These are phyloP conservation scores for Ogataea paraovalis DNA, from an alignment of 805 yeast genomes.

Conservation along the genomic window DNA sequence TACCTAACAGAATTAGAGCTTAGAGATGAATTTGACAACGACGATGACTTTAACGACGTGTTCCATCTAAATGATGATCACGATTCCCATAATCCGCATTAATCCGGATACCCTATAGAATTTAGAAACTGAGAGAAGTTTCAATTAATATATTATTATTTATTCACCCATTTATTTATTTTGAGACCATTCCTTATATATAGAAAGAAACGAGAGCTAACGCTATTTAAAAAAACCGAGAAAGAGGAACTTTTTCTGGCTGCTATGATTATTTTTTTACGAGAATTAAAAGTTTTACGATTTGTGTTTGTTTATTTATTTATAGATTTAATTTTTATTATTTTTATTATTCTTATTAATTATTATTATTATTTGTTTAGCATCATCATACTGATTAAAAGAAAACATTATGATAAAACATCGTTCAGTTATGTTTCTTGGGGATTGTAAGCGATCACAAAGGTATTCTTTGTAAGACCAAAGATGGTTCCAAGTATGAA, in stretches of 20 bases:
- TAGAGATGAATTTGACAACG: conserved; percentile 20
- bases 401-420: not conserved
- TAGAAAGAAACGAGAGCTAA: too few species aligned
- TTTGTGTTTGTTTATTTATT: not conserved
- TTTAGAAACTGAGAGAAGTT: too few species aligned
- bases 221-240: not conserved
- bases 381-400: not conserved
- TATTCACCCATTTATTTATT: not conserved
- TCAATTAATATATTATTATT: not conserved
- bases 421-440: not conserved
- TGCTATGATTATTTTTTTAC: not conserved
- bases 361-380: not conserved
- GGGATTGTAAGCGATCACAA: conserved; percentile 4
- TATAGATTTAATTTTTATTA: not conserved
- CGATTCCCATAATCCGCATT: conserved; percentile 8
- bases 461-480: conserved; percentile 21
- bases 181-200: too few species aligned
- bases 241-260: not conserved
- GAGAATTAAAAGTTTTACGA: not conserved
- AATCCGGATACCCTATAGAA: not conserved
- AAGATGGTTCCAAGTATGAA: conserved; percentile 13
- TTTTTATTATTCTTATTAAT: too few species aligned
- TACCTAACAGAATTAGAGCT: conserved; percentile 38
- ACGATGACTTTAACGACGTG: conserved; percentile 22
- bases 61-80: conserved; percentile 22